Evolutionary conservation across 352 stramenopile genomes (phyloP), one percentile per base, ranked within the genome.

Genomic region (Globisporangium sylvaticum): DNA sequence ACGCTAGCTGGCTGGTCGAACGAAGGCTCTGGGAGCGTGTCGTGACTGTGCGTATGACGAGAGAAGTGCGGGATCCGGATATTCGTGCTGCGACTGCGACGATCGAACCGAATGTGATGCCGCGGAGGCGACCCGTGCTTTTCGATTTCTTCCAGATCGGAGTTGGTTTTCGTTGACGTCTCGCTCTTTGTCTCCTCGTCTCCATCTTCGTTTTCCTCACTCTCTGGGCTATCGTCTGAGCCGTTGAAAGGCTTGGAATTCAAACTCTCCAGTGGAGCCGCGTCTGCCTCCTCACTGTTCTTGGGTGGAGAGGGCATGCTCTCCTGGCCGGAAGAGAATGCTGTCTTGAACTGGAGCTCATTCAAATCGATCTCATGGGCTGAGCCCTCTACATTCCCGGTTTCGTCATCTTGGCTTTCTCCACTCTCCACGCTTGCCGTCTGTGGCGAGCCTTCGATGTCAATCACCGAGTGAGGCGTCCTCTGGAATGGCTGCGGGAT

Each of bases 1-100:
- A 88, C 4, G 44, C 78, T 88, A 65, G 79, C 74, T n/a, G 78
- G 77, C 22, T 72, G 61, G 2, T 78, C 62, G 3, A 72, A 32
- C 29, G 58, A 25, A 10, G 66, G 66, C 0, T 62, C 42, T 31
- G 68, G 42, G 1, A 50, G 18, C 22, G 27, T 39, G 22, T 8
- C 67, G 31, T 80, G 64, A 9, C 59, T 58, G 54, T 83, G 74
- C 1, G 55, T 24, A 3, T 52, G 61, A 31, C 22, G 57, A 0
- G 25, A 27, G 12, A 80, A 39, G 1, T 58, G 71, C 2, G 68
- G 65, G 0, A 75, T n/a, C 1, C 62, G 70, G 3, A 80, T 42
- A 29, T 55, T 69, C 2, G 64, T 71, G 24, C 46, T 76, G 3
- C 74, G 62, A 24, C 64, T 74, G 15, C 68, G 68, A 0, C 29